Evolutionary conservation across 257 asterid species (phyloP), one percentile per base, ranked within the genome.

Genomic region (Nicotiana benthamiana): DNA sequence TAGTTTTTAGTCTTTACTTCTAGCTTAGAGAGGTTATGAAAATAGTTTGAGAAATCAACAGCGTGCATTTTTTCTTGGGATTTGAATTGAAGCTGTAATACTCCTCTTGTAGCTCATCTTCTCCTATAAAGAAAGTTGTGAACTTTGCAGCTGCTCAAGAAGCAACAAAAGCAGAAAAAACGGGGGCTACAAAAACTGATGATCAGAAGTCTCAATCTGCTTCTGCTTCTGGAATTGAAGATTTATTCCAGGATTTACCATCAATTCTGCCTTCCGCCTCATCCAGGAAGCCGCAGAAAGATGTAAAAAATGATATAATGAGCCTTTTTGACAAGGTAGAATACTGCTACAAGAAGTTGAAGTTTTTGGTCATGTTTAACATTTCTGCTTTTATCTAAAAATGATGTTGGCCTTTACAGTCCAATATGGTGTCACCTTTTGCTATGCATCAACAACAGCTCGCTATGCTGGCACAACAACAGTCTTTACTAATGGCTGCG

Each of bases 241-340:
- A 91, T 85, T 86, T 93, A 61, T 95, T 95, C 82, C 88, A 86
- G 67, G 96, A 90, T 89, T 78, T 92, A 76, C 92, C 92, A 65
- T 86, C 97, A 83, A 78, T 86, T 79, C 83, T 86, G 75, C 91
- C 96, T 85, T 65, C 85, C 85, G 60, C 86, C 59, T 53, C 64
- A 28, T 60, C 89, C 40, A 87, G 77, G 80, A 91, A 82, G 87
- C 96, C 94, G 82, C 91, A 87, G 80, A 95, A 89, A 80, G 96
- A 92, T 89, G 91, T 86, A 70, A 95, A 93, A 87, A 92, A 83
- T 43, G 99, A 95, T 84, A 95, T 95, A 67, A 90, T 95, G 99
- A 92, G 97, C 86, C 98, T 95, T 57, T 95, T 95, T 82, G 99
- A 95, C 85, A 92, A 95, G 99, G 99, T 95, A 65, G 62, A 76